Evolutionary conservation across 2,329 filamentous ascomycete genomes (phyloP), one percentile per base, ranked within the genome.

Genomic region (Ophiognomonia clavigignenti-juglandacearum): DNA sequence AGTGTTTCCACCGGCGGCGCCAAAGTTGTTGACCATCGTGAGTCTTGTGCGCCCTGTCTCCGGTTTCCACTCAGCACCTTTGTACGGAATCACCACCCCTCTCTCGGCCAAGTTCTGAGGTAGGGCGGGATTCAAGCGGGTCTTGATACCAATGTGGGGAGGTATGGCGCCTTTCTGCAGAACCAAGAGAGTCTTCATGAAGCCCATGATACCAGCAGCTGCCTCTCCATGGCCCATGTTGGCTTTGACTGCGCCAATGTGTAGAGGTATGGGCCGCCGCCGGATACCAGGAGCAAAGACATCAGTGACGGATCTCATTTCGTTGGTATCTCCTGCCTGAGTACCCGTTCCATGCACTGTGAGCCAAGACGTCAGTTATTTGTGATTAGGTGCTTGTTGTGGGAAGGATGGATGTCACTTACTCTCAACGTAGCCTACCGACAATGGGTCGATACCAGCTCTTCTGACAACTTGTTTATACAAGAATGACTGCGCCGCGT

Each of bases 281-380:
- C 70, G 62, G 68, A n/a, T n/a, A n/a, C 19, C 67, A 13, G 73
- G 74, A 37, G 78, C 80, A 54, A 84, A 85, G 3, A 76, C 70
- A 27, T 77, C 72, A 19, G 72, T 70, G 41, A 86, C 79, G 0
- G 77, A 81, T 3, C 73, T 71, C 72, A 83, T 82, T 61, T 86
- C 83, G 77, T 77, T 18, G 3, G 73, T 73, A 58, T 88, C 85
- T 47, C 84, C 85, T 27, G 81, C n/a, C n/a, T n/a, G n/a, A n/a
- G n/a, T n/a, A n/a, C n/a, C n/a, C n/a, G n/a, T n/a, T n/a, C n/a
- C n/a, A n/a, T n/a, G n/a, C n/a, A n/a, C n/a, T n/a, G n/a, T n/a
- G n/a, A n/a, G n/a, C n/a, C n/a, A n/a, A n/a, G n/a, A n/a, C n/a
- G n/a, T n/a, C n/a, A n/a, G n/a, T n/a, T n/a, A n/a, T n/a, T n/a